Evolutionary conservation across 768 basidiomycete species (phyloP).

Genomic region (Leccinum variicolor): DNA sequence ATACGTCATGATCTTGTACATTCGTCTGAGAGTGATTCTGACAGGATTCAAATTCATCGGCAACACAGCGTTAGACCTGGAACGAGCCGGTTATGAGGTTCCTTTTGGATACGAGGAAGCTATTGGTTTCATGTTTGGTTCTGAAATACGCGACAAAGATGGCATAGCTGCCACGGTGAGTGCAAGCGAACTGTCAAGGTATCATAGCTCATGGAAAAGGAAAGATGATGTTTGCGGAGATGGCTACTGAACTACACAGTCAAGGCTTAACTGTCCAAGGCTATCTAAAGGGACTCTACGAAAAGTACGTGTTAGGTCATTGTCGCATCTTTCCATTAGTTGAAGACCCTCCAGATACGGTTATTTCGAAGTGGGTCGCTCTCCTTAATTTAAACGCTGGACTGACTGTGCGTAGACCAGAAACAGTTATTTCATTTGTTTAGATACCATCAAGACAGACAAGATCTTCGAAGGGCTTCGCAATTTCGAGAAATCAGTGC

Average conservation of each 20-base stretch:
- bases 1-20: neutral
- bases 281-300: slow-evolving; percentile 63
- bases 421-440: slow-evolving; percentile 81
- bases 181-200: neutral
- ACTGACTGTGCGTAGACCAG: slow-evolving; percentile 48
- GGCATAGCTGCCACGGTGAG: slow-evolving; percentile 77
- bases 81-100: slow-evolving; percentile 62
- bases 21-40: slow-evolving; percentile 1
- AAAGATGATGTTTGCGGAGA: slow-evolving; percentile 66
- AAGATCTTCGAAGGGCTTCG: slow-evolving; percentile 68
- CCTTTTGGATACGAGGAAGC: slow-evolving; percentile 91
- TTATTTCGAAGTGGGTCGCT: slow-evolving; percentile 58
- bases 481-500: slow-evolving; percentile 44
- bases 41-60: slow-evolving; percentile 90
- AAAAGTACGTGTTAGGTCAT: slow-evolving; percentile 39
- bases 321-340: neutral
- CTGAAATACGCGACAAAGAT: slow-evolving; percentile 80
- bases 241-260: slow-evolving; percentile 49
- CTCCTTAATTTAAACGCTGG: neutral
- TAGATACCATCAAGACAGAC: slow-evolving; percentile 62
- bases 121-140: slow-evolving; percentile 87
- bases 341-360: slow-evolving; percentile 53
- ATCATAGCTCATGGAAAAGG: neutral
- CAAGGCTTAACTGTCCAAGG: slow-evolving; percentile 52
- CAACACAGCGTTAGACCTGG: slow-evolving; percentile 70